Evolutionary conservation across 2,329 filamentous ascomycete genomes (phyloP).

Genomic region (Bipolaris sorokiniana): DNA sequence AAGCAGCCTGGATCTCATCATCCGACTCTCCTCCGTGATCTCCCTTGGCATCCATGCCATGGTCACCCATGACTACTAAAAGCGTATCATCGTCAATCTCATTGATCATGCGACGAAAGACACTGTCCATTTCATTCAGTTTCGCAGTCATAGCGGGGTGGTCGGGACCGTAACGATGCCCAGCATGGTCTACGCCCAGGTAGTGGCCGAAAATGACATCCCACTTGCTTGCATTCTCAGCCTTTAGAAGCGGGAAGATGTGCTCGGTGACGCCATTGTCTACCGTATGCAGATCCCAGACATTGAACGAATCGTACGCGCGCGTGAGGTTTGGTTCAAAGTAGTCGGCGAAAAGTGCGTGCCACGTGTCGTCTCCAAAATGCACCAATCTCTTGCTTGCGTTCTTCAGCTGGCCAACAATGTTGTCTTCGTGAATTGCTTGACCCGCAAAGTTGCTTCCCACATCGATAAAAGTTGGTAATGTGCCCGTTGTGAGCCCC

Average conservation of each 20-base stretch:
- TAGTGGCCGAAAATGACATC: constrained; percentile 95
- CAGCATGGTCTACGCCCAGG: constrained; percentile 94
- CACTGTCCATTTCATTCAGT: constrained; percentile 85
- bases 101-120: constrained; percentile 74
- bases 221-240: constrained; percentile 73
- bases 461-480: constrained; percentile 92
- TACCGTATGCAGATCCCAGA: constrained; percentile 96
- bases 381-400: constrained; percentile 83
- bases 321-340: constrained; percentile 86
- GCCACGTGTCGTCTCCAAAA: constrained; percentile 98
- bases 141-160: constrained; percentile 92
- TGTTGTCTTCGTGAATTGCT: constrained; percentile 90
- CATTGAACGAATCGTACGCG: constrained; percentile 96
- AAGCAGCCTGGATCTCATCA: constrained; percentile 88
- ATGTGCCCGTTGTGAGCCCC: constrained; percentile 89
- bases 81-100: constrained; percentile 83
- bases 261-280: constrained; percentile 94
- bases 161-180: constrained; percentile 92
- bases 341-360: constrained; percentile 88
- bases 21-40: constrained; percentile 99
- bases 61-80: constrained; percentile 96
- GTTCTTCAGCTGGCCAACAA: constrained; percentile 68
- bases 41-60: constrained; percentile 96
- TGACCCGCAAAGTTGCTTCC: constrained; percentile 96
- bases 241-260: constrained; percentile 79